Base-by-base conservation (phyloP, 1,284 basidiomycete species). In the Farysia itapuensis region DNA sequence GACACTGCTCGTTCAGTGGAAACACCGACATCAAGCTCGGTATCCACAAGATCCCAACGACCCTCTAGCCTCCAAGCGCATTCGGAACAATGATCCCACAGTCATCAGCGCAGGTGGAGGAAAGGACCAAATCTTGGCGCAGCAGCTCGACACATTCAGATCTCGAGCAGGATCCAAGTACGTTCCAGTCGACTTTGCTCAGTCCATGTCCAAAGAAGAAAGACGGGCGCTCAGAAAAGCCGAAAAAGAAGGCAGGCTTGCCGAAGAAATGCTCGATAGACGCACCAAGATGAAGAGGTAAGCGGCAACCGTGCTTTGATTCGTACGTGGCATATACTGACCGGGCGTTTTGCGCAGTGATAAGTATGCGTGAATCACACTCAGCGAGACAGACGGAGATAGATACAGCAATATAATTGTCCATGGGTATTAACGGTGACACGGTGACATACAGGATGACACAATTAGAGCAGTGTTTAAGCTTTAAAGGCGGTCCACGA, bases 201-300 rank as follows among this genome's bases (percentile, higher is more conserved):
- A 36, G 1, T 41, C 26, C 26, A 23, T 61, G 24, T 44, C 47
- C 5, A 51, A 46, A 21, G 51, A 61, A 14, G 58, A 61, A 15
- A 36, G 47, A 16, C 42, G 48, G 32, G 64, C 67, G 14, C 56
- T 71, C 28, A 50, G 66, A 38, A 66, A 58, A 24, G 66, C 53
- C 5, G 49, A 68, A 23, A 70, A 67, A 30, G 63, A 72, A 32
- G 70, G 70, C 9, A 44, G 70, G n/a, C 48, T 72, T 2, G 66
- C 66, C 15, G 70, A 72, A 41, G 70, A 61, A 35, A 68, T 70
- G 70, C 66, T 72, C 13, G 64, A 72, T 23, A 56, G 67, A 5
- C 57, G 70, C 13, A 56, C 49, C 8, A 61, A 52, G 47, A 44
- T 67, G 37, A 72, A 72, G 43, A 72, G 70, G n/a, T n/a, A n/a